Evolutionary conservation across 225 moss, liverwort and hornwort species (phyloP), one percentile per base, ranked within the genome.

Genomic region (Antitrichia curtipendula): DNA sequence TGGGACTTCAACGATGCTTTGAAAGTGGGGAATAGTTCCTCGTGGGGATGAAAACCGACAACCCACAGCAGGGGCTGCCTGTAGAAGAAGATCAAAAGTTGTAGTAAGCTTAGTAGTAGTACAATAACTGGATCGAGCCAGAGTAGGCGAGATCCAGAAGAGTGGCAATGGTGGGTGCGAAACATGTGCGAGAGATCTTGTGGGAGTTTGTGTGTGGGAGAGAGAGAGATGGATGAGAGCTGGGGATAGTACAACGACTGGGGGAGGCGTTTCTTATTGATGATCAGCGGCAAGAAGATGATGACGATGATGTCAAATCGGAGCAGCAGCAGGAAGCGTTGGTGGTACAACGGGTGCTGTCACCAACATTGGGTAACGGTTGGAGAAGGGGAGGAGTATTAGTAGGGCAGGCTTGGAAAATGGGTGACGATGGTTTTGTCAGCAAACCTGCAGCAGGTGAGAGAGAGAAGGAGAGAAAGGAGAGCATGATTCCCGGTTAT

Each of bases 341-440:
- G 81, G 81, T 77, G 85, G 80, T 85, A 81, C 50, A 58, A 59
- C 43, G 50, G 71, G 78, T 83, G 86, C 49, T 78, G 87, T 88
- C 82, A 64, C 59, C 71, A 85, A 77, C 78, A 75, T 87, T 82
- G 87, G 49, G 91, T 82, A 84, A 79, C 91, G 81, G 89, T 80
- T 79, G 91, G 79, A 34, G 81, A 25, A 45, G 32, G 61, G 36
- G 79, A 57, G 73, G 68, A 72, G 82, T 32, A 32, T 43, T 57
- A 40, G 73, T 64, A 41, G 77, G 70, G 45, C 53, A 63, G 82
- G 50, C 49, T 71, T 56, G 84, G 87, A 89, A 75, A 59, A 85
- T 91, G 91, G 87, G 62, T 63, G 82, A 89, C 71, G 85, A 89
- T 91, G 89, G 82, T 56, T 77, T 82, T 71, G 82, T 61, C 77